A percentile compares a stretch with the other conserved stretches of the same genome.
Conservation (phyloP, 2,329 filamentous ascomycete species). For the Xylaria sp. region DNA sequence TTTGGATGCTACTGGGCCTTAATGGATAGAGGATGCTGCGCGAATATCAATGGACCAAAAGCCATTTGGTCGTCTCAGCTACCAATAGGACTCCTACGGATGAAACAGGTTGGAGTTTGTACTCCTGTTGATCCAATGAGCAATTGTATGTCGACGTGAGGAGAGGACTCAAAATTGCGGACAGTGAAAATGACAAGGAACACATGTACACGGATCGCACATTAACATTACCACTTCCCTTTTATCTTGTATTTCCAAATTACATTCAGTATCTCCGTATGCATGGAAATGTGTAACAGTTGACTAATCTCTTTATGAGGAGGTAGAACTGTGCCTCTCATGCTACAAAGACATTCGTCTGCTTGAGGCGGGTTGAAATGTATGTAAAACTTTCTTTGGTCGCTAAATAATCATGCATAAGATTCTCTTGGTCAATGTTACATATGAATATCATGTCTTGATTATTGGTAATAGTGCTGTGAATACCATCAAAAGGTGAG, state of each 20-base stretch:
- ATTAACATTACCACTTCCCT: not conserved
- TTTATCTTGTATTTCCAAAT: not conserved
- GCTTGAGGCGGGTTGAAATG: not conserved
- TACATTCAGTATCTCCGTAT: not conserved
- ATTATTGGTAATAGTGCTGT: not conserved
- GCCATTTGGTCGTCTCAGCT: not conserved
- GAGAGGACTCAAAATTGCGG: not conserved
- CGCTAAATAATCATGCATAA: not conserved
- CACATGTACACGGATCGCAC: not conserved
- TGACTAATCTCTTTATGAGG: not conserved
- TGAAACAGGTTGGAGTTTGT: not conserved
- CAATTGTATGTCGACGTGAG: not conserved
- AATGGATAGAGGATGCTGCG: not conserved
- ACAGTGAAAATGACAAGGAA: not conserved
- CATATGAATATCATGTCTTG: not conserved
- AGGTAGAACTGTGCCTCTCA: not conserved
- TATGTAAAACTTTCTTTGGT: not conserved
- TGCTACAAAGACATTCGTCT: not conserved
- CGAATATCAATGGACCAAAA: not conserved
- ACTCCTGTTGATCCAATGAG: not conserved
- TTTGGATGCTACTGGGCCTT: not conserved
- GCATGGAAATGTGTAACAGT: not conserved
- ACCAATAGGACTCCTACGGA: not conserved
- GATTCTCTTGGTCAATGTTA: not conserved
- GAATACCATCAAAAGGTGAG: not conserved